These are phyloP conservation scores for Boletus semigastroideus DNA, from an alignment of 1,284 basidiomycete species.

Conservation along the genomic window DNA sequence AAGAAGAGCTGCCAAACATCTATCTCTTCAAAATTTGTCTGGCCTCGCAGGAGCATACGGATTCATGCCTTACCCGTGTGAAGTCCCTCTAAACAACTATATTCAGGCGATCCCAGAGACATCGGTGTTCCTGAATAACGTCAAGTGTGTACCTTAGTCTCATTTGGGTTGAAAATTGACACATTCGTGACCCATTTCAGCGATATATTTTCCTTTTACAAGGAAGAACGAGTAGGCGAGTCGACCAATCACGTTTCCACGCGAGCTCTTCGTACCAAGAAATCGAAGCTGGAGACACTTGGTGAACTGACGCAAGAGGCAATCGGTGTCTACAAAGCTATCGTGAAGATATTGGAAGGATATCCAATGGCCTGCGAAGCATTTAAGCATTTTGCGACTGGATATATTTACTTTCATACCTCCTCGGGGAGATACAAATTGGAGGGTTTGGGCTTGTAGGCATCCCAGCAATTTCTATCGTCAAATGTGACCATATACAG, in stretches of 20 bases:
- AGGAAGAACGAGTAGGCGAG: slow-evolving; percentile 39
- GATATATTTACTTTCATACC: slow-evolving; percentile 27
- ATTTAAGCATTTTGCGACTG: slow-evolving; percentile 14
- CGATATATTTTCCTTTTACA: slow-evolving; percentile 25
- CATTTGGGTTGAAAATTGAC: background rate
- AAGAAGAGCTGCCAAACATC: slow-evolving; percentile 19
- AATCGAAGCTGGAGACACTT: slow-evolving; percentile 28
- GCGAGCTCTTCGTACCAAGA: slow-evolving; percentile 22
- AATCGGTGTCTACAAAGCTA: slow-evolving; percentile 15
- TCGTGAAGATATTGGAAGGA: slow-evolving; percentile 20
- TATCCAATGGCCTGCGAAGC: slow-evolving; percentile 18
- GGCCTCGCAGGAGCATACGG: slow-evolving; percentile 30
- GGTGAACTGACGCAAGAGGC: slow-evolving; percentile 24
- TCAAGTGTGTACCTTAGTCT: slow-evolving; percentile 31
- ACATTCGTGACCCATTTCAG: slow-evolving; percentile 17
- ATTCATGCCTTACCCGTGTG: slow-evolving; percentile 30
- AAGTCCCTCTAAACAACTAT: slow-evolving; percentile 26
- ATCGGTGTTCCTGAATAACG: slow-evolving; percentile 28
- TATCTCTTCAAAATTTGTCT: slow-evolving; percentile 32
- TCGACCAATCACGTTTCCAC: slow-evolving; percentile 34
- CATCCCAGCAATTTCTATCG: too few relatives aligned
- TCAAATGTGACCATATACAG: too few relatives aligned
- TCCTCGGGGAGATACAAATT: slow-evolving; percentile 17
- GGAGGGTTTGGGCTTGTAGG: slow-evolving; percentile 18
- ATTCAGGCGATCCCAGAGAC: slow-evolving; percentile 37